Evolutionary conservation across 768 basidiomycete genomes (phyloP), one percentile per base, ranked within the genome.

Genomic region (Punctularia strigosozonata): DNA sequence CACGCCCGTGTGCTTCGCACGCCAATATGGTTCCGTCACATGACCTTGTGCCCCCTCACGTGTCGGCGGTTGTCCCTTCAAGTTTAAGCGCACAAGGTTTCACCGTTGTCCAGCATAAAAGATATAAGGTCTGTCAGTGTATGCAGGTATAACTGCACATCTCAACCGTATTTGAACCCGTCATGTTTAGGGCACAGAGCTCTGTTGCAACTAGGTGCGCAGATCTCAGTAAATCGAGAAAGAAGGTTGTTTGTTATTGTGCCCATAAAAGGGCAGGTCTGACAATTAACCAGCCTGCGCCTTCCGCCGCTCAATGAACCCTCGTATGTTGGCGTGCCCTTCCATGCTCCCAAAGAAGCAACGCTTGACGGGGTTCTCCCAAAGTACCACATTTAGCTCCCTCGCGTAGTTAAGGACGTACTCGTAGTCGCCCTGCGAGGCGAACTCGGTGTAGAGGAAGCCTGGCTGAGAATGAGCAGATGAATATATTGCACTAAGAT

Each of bases 361-460:
- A 41, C 85, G 70, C 51, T 77, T 78, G 19, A 64, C 52, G 18
- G 70, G 43, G 53, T 71, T 87, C 60, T 91, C 86, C 86, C 88
- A 90, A 34, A 92, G 44, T 12, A 92, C 80, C 24, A 86, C 79
- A 42, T 73, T 77, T 26, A 92, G 62, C 57, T 89, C 75, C 51
- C 72, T 77, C 25, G 91, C 90, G 47, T 95, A 92, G 46, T 81
- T 73, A 25, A 85, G 63, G 5, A 91, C 88, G 45, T 84, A 76
- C 44, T 88, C 80, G 56, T 88, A 94, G 61, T 94, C 90, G 20
- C 77, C 79, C 53, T 80, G 75, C 14, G 88, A 85, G 19, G 80
- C 74, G 56, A 95, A 95, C 34, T 78, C 77, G 30, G 77, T 89
- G 61, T 92, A 95, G 28, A 95, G 73, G 55, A 80, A 89, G 26